Percentiles rank a stretch among this genome's conserved stretches.
Conservation (phyloP, 768 basidiomycete species). For the Phaeolepiota aurea region DNA sequence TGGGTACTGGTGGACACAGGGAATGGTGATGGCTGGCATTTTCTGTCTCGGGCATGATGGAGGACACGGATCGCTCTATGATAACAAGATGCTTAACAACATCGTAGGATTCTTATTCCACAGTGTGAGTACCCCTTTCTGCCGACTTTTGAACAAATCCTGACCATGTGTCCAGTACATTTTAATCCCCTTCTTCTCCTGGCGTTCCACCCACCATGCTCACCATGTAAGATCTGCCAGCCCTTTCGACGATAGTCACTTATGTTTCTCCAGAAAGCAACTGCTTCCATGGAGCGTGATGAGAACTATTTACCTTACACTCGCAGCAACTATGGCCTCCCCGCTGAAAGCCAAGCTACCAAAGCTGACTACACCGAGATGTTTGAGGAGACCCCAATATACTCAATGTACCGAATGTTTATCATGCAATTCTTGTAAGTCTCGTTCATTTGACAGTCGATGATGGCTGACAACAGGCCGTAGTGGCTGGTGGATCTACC, state of each 20-base stretch:
- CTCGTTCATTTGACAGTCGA: background rate
- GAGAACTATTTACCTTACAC: constrained; percentile 63
- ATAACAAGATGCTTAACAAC: constrained; percentile 28
- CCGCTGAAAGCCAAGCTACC: constrained; percentile 25
- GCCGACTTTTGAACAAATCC: background rate
- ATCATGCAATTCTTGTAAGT: constrained; percentile 39
- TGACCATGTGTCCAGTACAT: constrained; percentile 23
- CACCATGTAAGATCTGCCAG: constrained; percentile 45
- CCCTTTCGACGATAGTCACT: background rate
- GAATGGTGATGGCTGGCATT: constrained; percentile 41
- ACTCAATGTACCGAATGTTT: constrained; percentile 31
- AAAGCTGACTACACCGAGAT: constrained; percentile 36
- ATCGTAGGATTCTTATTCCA: constrained; percentile 41
- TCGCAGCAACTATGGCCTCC: constrained; percentile 30
- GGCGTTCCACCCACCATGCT: constrained; percentile 61
- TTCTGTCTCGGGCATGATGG: constrained; percentile 47
- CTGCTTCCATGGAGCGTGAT: constrained; percentile 68
- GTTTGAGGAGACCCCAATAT: constrained; percentile 45
- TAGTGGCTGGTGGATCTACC: constrained; percentile 29
- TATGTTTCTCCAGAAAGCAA: constrained; percentile 36
- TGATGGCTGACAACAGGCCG: constrained; percentile 3
- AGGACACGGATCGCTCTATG: constrained; percentile 33
- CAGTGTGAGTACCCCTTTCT: constrained; percentile 18
- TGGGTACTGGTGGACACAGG: constrained; percentile 42
- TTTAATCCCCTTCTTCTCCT: constrained; percentile 53